Evolutionary conservation across 305 asterid species (phyloP).

Genomic region (Ilex paraguariensis): DNA sequence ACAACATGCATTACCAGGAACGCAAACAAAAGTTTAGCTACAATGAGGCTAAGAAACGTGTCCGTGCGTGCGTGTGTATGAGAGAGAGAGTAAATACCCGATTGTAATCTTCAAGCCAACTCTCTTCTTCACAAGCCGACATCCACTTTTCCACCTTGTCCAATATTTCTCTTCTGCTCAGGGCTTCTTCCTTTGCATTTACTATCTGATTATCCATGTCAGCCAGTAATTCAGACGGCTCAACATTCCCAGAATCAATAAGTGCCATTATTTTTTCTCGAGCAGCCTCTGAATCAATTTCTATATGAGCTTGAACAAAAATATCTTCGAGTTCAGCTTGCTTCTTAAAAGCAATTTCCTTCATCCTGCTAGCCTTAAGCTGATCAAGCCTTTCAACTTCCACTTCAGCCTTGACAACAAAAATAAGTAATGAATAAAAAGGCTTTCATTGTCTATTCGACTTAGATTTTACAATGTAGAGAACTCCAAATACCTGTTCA

Average conservation of each 20-base stretch:
- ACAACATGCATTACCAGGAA: no score
- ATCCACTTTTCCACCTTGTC: slow-evolving; percentile 99
- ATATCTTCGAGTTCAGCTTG: slow-evolving; percentile 91
- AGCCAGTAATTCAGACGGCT: slow-evolving; percentile 78
- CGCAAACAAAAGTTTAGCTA: no score
- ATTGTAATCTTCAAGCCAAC: slow-evolving; percentile 96
- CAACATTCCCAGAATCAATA: slow-evolving; percentile 79
- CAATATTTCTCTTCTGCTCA: slow-evolving; percentile 87
- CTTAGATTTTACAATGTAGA: not conserved
- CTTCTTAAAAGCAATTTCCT: slow-evolving; percentile 93
- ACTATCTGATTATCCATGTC: slow-evolving; percentile 90
- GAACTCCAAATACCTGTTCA: slow-evolving; percentile 35
- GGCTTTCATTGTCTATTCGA: not conserved
- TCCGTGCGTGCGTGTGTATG: no score
- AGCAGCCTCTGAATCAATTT: slow-evolving; percentile 82
- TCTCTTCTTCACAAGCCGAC: slow-evolving; percentile 99
- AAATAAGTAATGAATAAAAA: slow-evolving; percentile 9
- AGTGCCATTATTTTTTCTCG: slow-evolving; percentile 66
- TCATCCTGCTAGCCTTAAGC: slow-evolving; percentile 90
- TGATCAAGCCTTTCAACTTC: slow-evolving; percentile 97
- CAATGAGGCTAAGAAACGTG: no score
- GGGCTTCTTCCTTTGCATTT: slow-evolving; percentile 86
- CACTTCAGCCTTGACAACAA: slow-evolving; percentile 66
- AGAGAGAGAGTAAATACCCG: slow-evolving; percentile 42
- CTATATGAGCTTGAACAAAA: slow-evolving; percentile 77